A percentile compares a stretch with the other conserved stretches of the same genome.
Evolutionary conservation across 2,329 filamentous ascomycete genomes (phyloP).

Genomic region (Aspergillus aculeatus): DNA sequence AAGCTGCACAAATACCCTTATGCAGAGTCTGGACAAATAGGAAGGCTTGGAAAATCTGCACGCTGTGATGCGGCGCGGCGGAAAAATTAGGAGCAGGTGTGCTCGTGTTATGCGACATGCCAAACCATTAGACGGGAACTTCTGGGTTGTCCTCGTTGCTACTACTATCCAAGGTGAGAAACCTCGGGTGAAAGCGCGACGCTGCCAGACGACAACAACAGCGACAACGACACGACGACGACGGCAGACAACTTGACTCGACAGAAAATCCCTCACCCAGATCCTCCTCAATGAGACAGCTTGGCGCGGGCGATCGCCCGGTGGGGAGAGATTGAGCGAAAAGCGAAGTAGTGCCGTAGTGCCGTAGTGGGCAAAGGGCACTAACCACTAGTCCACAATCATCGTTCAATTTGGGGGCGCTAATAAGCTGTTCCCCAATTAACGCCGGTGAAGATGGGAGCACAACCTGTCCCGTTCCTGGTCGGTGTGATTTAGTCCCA

Average conservation of each 20-base stretch:
- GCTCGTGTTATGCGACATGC: neutral
- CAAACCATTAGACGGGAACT: neutral
- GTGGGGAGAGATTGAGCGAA: slow-evolving; percentile 19
- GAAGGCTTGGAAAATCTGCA: neutral
- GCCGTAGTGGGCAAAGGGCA: neutral
- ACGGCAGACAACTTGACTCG: neutral
- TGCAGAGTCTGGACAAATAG: neutral
- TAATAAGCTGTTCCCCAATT: slow-evolving; percentile 10
- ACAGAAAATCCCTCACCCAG: slow-evolving; percentile 36
- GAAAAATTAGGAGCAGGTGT: neutral
- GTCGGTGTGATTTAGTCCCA: neutral
- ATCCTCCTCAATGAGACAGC: slow-evolving; percentile 32
- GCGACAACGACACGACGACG: neutral
- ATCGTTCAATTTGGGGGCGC: slow-evolving; percentile 3
- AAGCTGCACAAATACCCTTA: neutral
- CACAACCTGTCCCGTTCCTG: slow-evolving; percentile 18
- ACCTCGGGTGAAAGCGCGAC: neutral
- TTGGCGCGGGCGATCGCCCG: slow-evolving; percentile 34
- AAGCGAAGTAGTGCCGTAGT: neutral
- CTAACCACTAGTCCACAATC: neutral
- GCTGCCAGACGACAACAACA: neutral
- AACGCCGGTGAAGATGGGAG: slow-evolving; percentile 7
- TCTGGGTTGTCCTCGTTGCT: neutral
- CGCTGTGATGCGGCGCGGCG: neutral
- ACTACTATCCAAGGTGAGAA: neutral